Evolutionary conservation across 129 eudicot genomes (phyloP).

Genomic region (Arctium minus): DNA sequence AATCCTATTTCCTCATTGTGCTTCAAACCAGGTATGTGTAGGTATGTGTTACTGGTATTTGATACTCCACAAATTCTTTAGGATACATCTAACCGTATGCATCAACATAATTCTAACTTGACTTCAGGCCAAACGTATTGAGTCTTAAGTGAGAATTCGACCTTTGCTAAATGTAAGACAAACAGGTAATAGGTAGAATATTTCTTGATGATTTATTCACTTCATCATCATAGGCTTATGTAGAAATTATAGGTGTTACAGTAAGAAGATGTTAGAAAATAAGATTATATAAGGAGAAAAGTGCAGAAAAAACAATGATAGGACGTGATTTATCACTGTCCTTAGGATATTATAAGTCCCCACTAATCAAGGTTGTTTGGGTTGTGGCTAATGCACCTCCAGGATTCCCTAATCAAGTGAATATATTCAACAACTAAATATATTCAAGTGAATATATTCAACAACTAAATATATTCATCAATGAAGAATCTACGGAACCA

Average conservation of each 20-base stretch:
- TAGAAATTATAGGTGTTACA: background rate
- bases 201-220: background rate
- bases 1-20: constrained; percentile 78
- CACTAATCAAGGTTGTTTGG: too few species aligned
- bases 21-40: constrained; percentile 67
- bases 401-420: too few species aligned
- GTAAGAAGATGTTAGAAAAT: background rate
- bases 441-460: too few species aligned
- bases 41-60: constrained; percentile 39
- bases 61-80: background rate
- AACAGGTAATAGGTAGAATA: background rate
- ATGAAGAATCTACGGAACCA: too few species aligned
- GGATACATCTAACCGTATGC: background rate
- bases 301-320: too few species aligned
- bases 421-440: too few species aligned
- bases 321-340: too few species aligned
- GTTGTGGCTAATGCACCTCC: too few species aligned
- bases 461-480: too few species aligned
- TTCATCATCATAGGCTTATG: background rate
- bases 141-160: background rate
- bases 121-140: background rate
- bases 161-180: background rate
- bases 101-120: background rate
- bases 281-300: too few species aligned
- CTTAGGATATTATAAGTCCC: too few species aligned